Percentiles rank a stretch among this genome's conserved stretches.
Evolutionary conservation across 1,284 basidiomycete genomes (phyloP).

Genomic region (Microbotryum scabiosae): DNA sequence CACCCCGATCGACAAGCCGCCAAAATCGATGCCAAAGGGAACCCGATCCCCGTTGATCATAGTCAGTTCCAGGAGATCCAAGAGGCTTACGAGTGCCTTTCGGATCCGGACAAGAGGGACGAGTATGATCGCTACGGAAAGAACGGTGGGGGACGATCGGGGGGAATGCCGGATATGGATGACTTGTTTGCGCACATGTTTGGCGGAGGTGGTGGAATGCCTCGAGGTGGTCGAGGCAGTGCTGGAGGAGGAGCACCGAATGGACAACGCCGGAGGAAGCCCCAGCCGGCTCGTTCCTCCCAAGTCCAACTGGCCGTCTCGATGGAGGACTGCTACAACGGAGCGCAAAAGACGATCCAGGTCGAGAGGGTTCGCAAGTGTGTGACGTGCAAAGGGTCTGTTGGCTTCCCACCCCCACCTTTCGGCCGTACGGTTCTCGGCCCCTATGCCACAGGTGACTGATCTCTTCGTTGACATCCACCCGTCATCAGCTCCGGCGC

Average conservation of each 20-base stretch:
- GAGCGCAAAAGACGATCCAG: conserved; percentile 79
- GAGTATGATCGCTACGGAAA: conserved; percentile 75
- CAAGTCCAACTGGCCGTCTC: conserved; percentile 71
- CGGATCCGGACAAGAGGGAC: conserved; percentile 64
- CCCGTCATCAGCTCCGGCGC: conserved; percentile 59
- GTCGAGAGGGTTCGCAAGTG: conserved; percentile 81
- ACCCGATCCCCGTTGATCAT: conserved; percentile 4
- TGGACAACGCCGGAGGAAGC: conserved; percentile 41
- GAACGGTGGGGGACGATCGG: conserved; percentile 49
- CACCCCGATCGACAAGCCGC: conserved; percentile 24
- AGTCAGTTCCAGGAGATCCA: conserved; percentile 47
- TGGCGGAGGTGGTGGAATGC: conserved; percentile 48
- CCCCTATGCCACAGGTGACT: background rate
- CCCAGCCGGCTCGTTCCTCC: conserved; percentile 42
- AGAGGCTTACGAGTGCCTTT: conserved; percentile 82
- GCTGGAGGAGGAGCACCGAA: conserved; percentile 40
- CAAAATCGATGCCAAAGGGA: background rate
- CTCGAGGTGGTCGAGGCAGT: conserved; percentile 43
- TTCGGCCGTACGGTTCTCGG: too few species aligned
- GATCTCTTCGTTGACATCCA: conserved; percentile 33
- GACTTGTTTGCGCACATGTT: conserved; percentile 77
- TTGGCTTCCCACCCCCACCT: background rate
- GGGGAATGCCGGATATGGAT: conserved; percentile 47
- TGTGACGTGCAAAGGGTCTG: conserved; percentile 66
- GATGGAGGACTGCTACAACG: conserved; percentile 86